phyloP scores from a whole-genome alignment of 1,284 basidiomycete species.

The Trametes versicolor region DNA sequence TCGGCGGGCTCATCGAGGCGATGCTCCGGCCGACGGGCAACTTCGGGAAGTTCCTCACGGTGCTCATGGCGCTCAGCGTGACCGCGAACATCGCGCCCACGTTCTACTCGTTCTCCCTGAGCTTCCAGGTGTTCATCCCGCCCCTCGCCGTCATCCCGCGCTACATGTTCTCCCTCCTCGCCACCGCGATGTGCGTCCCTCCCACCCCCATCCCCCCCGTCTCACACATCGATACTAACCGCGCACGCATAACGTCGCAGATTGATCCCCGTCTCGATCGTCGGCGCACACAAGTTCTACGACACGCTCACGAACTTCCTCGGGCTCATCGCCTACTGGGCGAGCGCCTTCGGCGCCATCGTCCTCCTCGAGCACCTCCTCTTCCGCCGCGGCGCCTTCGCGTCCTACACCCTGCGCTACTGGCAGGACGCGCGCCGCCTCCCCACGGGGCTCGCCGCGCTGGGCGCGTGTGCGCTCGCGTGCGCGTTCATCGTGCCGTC shows the following conservation, averaged over 20 bases:
- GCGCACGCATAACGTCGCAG: conserved; percentile 28
- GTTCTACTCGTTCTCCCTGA: conserved; percentile 87
- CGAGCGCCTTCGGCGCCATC: conserved; percentile 64
- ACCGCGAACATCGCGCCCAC: conserved; percentile 87
- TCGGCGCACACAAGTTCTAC: conserved; percentile 75
- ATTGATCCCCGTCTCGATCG: conserved; percentile 69
- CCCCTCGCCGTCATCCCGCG: conserved; percentile 76
- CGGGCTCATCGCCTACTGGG: conserved; percentile 81
- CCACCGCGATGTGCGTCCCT: conserved; percentile 76
- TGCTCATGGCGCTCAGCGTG: conserved; percentile 84
- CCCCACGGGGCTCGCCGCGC: conserved; percentile 72
- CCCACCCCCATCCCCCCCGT: not conserved
- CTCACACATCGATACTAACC: not conserved
- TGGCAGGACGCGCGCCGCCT: conserved; percentile 67
- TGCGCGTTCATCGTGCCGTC: conserved; percentile 71
- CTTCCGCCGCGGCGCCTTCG: conserved; percentile 63
- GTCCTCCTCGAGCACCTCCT: conserved; percentile 71
- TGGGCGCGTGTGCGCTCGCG: conserved; percentile 59
- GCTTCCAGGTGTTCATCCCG: conserved; percentile 83
- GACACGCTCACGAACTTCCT: conserved; percentile 73
- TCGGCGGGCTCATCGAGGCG: conserved; percentile 79
- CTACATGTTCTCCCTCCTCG: conserved; percentile 87
- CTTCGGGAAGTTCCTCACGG: conserved; percentile 89
- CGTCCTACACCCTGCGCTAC: conserved; percentile 56
- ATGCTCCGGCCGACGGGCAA: conserved; percentile 76